Evolutionary conservation across 176 grass and related monocot species (phyloP).

Genomic region (Zea luxurians): DNA sequence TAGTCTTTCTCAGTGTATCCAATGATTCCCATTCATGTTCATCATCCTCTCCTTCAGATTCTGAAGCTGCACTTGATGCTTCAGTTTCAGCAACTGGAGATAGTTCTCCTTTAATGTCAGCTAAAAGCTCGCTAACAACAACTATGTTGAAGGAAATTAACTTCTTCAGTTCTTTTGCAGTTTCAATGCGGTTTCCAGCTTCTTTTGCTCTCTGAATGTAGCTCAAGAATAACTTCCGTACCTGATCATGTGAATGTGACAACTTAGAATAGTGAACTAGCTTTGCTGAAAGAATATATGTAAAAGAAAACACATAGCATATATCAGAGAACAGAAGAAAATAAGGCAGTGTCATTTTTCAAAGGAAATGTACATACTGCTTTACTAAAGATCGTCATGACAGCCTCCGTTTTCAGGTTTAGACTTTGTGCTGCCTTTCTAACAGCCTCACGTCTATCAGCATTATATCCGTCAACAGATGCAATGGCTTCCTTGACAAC

Average conservation of each 20-base stretch:
- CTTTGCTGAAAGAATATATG: conserved; percentile 21
- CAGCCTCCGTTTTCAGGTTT: conserved; percentile 79
- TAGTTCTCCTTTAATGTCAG: conserved; percentile 81
- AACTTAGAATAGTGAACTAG: conserved; percentile 24
- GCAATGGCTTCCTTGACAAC: conserved; percentile 78
- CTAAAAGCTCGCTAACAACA: conserved; percentile 79
- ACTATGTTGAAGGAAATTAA: conserved; percentile 82
- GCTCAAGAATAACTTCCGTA: conserved; percentile 70
- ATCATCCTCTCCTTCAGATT: conserved; percentile 53
- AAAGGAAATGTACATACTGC: conserved; percentile 56
- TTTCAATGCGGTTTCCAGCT: conserved; percentile 75
- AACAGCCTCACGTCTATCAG: conserved; percentile 65
- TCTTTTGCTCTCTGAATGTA: conserved; percentile 78
- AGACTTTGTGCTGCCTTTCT: conserved; percentile 84
- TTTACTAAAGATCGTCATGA: conserved; percentile 89
- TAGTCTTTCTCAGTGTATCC: conserved; percentile 68
- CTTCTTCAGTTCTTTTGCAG: conserved; percentile 89
- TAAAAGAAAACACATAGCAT: background rate
- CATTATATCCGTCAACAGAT: conserved; percentile 80
- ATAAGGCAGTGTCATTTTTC: conserved; percentile 5
- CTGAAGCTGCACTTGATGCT: conserved; percentile 38
- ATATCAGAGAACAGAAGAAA: conserved; percentile 31
- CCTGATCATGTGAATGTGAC: conserved; percentile 51
- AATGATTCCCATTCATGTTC: conserved; percentile 75
- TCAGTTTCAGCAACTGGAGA: conserved; percentile 48